Percentiles rank a stretch among this genome's conserved stretches.
phyloP scores from a whole-genome alignment of 2,329 filamentous ascomycete genomes.

The Arthrobotrys pseudoclavata region DNA sequence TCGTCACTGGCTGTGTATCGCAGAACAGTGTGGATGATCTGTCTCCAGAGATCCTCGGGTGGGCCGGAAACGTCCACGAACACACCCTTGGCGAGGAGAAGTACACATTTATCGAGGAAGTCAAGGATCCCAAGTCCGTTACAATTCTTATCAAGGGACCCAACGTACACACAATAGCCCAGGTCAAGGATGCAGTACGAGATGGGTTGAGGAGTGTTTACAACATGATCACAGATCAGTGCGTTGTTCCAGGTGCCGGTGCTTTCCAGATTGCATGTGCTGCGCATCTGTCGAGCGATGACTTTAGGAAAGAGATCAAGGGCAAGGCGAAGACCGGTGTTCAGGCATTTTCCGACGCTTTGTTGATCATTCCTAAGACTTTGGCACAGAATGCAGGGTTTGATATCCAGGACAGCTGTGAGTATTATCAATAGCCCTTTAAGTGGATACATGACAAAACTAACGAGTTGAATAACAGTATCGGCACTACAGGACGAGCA shows the following conservation, averaged over 20 bases:
- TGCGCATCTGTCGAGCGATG: constrained; percentile 85
- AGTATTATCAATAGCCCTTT: constrained; percentile 67
- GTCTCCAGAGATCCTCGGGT: constrained; percentile 87
- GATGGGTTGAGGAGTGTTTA: constrained; percentile 96
- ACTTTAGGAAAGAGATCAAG: constrained; percentile 90
- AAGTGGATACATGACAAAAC: constrained; percentile 55
- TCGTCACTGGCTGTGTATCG: constrained; percentile 89
- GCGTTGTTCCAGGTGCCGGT: constrained; percentile 92
- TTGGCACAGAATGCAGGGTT: constrained; percentile 95
- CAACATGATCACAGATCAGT: constrained; percentile 99
- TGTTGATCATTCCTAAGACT: constrained; percentile 96
- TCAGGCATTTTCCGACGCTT: constrained; percentile 91
- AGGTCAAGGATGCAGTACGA: constrained; percentile 95
- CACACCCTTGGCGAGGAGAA: constrained; percentile 98
- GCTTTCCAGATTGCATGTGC: constrained; percentile 97
- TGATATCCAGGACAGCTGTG: constrained; percentile 94
- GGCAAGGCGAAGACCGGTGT: constrained; percentile 98
- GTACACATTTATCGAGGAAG: constrained; percentile 98
- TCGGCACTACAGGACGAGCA: constrained; percentile 88
- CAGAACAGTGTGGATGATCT: constrained; percentile 98
- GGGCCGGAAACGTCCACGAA: constrained; percentile 97
- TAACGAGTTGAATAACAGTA: constrained; percentile 70
- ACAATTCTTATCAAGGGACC: constrained; percentile 96
- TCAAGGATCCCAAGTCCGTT: constrained; percentile 98
- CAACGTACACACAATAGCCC: constrained; percentile 94